These are phyloP conservation scores for Thraustochytrium striatum DNA, from an alignment of 352 stramenopile genomes.

Conservation along the genomic window DNA sequence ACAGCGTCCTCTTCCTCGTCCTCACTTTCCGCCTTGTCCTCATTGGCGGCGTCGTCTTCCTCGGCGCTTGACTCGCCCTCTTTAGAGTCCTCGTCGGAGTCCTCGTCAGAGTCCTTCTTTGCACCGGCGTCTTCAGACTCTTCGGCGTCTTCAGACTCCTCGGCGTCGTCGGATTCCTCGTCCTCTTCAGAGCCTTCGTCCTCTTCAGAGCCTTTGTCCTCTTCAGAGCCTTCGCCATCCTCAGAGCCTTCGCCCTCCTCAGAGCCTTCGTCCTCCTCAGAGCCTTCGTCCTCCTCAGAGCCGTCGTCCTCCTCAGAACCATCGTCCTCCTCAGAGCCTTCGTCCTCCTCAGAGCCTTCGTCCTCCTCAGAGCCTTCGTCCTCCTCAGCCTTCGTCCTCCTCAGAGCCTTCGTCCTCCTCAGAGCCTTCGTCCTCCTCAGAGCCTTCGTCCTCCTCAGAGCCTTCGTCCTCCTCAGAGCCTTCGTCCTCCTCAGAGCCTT, in stretches of 20 bases:
- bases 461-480: background rate
- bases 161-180: background rate
- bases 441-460: background rate
- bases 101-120: background rate
- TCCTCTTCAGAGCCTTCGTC: background rate
- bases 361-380: background rate
- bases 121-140: background rate
- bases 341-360: background rate
- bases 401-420: background rate
- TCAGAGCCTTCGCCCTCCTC: background rate
- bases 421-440: background rate
- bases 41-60: background rate
- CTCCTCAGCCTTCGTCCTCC: background rate
- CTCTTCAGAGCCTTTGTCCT: background rate
- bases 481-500: background rate
- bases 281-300: background rate
- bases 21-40: background rate
- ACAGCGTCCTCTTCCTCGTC: background rate
- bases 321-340: background rate
- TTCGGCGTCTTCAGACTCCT: no score
- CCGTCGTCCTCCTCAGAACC: background rate
- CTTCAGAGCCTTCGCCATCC: background rate
- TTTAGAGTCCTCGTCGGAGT: background rate
- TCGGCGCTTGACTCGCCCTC: background rate
- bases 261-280: background rate